Conservation (phyloP, 2,329 filamentous ascomycete species). For the Lomentospora prolificans region DNA sequence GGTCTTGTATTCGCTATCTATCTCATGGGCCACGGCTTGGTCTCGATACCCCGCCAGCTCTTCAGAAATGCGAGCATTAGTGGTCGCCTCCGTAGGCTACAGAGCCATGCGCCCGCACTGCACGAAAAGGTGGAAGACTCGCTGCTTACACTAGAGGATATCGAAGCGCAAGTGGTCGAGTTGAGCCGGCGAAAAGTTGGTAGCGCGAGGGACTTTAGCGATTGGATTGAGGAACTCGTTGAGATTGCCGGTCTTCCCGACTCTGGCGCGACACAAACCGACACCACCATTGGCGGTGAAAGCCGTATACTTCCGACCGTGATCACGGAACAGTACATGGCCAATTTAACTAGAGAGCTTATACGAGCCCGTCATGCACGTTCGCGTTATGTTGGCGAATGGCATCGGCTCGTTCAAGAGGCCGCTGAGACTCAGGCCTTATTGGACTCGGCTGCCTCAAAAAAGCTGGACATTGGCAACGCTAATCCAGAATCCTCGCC, state of each 20-base stretch:
- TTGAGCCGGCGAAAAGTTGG: slow-evolving; percentile 73
- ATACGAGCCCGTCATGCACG: slow-evolving; percentile 75
- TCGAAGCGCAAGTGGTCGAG: slow-evolving; percentile 73
- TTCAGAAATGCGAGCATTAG: slow-evolving; percentile 72
- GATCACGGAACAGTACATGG: slow-evolving; percentile 87
- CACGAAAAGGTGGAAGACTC: slow-evolving; percentile 86
- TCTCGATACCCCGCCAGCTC: slow-evolving; percentile 75
- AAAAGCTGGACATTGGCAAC: slow-evolving; percentile 65
- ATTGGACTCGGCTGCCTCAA: slow-evolving; percentile 72
- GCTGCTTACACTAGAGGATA: slow-evolving; percentile 64
- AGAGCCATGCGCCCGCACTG: slow-evolving; percentile 67
- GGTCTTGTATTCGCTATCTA: slow-evolving; percentile 87
- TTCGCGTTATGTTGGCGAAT: slow-evolving; percentile 74
- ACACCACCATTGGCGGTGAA: slow-evolving; percentile 27
- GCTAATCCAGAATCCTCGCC: slow-evolving; percentile 44
- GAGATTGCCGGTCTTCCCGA: slow-evolving; percentile 67
- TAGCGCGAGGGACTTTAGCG: slow-evolving; percentile 63
- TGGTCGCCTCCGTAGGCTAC: slow-evolving; percentile 62
- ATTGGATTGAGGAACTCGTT: slow-evolving; percentile 92
- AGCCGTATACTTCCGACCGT: slow-evolving; percentile 58
- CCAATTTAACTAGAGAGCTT: slow-evolving; percentile 75
- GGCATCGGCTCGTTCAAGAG: slow-evolving; percentile 67
- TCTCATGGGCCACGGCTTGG: slow-evolving; percentile 93
- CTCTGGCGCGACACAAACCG: slow-evolving; percentile 33
- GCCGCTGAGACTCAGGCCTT: slow-evolving; percentile 71